Percentiles rank a stretch among this genome's conserved stretches.
phyloP scores from a whole-genome alignment of 371 early-diverging fungal genomes.

The Mucor piriformis region DNA sequence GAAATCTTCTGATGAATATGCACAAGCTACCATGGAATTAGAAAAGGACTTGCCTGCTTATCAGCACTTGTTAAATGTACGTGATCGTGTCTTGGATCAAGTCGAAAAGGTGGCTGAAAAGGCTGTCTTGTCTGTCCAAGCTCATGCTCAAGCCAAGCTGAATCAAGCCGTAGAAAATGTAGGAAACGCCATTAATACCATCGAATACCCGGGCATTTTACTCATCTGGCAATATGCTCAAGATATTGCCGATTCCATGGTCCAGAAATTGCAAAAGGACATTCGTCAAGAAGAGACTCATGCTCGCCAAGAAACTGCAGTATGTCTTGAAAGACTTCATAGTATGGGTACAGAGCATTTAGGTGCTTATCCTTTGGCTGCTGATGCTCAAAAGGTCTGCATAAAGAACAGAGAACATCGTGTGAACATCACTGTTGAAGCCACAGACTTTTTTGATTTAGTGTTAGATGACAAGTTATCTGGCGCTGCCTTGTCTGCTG shows the following conservation, averaged over 20 bases:
- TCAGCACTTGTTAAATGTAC: constrained; percentile 54
- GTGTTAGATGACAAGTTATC: constrained; percentile 62
- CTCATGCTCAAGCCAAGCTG: constrained; percentile 56
- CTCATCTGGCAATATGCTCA: constrained; percentile 87
- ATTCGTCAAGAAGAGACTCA: constrained; percentile 69
- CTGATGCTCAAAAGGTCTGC: constrained; percentile 51
- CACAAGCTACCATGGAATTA: constrained; percentile 38
- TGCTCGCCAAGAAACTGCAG: constrained; percentile 65
- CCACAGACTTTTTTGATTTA: constrained; percentile 69
- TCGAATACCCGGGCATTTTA: constrained; percentile 82
- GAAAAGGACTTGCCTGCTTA: constrained; percentile 61
- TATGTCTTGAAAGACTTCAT: constrained; percentile 66
- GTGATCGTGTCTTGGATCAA: constrained; percentile 62
- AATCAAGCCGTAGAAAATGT: constrained; percentile 63
- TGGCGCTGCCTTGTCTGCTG: constrained; percentile 45
- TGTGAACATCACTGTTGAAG: constrained; percentile 62
- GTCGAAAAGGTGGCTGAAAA: constrained; percentile 71
- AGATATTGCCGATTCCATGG: constrained; percentile 72
- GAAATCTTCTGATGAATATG: constrained; percentile 43
- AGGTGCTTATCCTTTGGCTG: constrained; percentile 41
- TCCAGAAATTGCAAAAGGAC: constrained; percentile 62
- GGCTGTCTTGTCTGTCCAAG: constrained; percentile 59
- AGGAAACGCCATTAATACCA: constrained; percentile 62
- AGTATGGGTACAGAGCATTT: constrained; percentile 61
- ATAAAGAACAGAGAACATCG: constrained; percentile 42